Evolutionary conservation across 2,329 filamentous ascomycete species (phyloP).

Genomic region (Didymella pomorum): DNA sequence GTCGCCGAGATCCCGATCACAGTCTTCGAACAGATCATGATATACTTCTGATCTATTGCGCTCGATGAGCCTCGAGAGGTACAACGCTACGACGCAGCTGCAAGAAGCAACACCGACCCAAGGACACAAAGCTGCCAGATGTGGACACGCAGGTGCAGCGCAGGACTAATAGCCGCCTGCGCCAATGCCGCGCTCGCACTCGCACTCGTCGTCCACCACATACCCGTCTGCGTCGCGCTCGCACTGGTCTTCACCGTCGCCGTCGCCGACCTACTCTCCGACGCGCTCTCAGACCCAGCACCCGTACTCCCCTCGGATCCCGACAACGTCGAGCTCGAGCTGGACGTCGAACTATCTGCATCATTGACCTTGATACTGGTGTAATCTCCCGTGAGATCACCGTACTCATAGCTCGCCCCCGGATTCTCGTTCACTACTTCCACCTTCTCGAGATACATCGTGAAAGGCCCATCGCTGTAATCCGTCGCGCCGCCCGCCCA

Average conservation of each 20-base stretch:
- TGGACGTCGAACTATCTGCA: neutral
- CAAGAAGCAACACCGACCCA: too few relatives aligned
- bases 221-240: neutral
- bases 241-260: neutral
- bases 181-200: neutral
- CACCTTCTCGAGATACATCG: conserved; percentile 59
- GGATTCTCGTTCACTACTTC: conserved; percentile 60
- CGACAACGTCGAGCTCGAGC: neutral
- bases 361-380: conserved; percentile 54
- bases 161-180: conserved; percentile 3
- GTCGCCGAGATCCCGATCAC: too few relatives aligned
- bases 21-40: too few relatives aligned
- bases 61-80: too few relatives aligned
- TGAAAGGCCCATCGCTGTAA: conserved; percentile 56
- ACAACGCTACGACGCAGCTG: too few relatives aligned
- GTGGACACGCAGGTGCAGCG: too few relatives aligned
- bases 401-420: conserved; percentile 56
- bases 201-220: conserved; percentile 2
- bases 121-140: too few relatives aligned
- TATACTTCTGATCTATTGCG: too few relatives aligned
- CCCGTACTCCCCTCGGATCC: neutral
- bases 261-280: neutral
- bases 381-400: conserved; percentile 55
- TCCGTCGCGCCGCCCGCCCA: conserved; percentile 70
- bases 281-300: neutral